phyloP scores from a whole-genome alignment of 495 filamentous ascomycete species.

The Geoglossum glabrum region DNA sequence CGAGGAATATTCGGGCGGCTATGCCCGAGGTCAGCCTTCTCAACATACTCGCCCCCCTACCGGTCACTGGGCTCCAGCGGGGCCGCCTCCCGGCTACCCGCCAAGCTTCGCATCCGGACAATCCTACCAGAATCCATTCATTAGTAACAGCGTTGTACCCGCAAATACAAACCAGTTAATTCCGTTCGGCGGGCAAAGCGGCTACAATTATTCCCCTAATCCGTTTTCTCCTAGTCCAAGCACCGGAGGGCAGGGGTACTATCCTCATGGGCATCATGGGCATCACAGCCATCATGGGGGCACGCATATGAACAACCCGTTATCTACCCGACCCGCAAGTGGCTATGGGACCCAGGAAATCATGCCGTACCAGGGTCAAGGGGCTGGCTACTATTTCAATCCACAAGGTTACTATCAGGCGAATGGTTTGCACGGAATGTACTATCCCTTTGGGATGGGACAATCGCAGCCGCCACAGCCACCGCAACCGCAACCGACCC shows the following conservation, averaged over 20 bases:
- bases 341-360: constrained; percentile 28
- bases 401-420: constrained; percentile 8
- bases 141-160: constrained; percentile 15
- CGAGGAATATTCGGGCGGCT: constrained; percentile 27
- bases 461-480: constrained; percentile 9
- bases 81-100: constrained; percentile 22
- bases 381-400: constrained; percentile 21
- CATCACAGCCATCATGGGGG: constrained; percentile 16
- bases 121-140: constrained; percentile 18
- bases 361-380: constrained; percentile 24
- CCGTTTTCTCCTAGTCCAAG: constrained; percentile 20
- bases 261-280: constrained; percentile 4
- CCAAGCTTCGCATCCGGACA: constrained; percentile 27
- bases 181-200: constrained; percentile 14
- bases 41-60: constrained; percentile 8
- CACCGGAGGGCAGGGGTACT: constrained; percentile 7
- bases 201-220: constrained; percentile 23
- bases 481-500: constrained; percentile 11
- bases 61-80: constrained; percentile 17
- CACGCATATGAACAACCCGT: not conserved
- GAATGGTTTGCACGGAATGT: constrained; percentile 1
- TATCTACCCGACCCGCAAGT: constrained; percentile 15
- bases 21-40: constrained; percentile 14
- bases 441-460: constrained; percentile 5
- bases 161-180: constrained; percentile 20